phyloP scores from a whole-genome alignment of 2,329 filamentous ascomycete genomes.

The Dactylellina haptotyla region DNA sequence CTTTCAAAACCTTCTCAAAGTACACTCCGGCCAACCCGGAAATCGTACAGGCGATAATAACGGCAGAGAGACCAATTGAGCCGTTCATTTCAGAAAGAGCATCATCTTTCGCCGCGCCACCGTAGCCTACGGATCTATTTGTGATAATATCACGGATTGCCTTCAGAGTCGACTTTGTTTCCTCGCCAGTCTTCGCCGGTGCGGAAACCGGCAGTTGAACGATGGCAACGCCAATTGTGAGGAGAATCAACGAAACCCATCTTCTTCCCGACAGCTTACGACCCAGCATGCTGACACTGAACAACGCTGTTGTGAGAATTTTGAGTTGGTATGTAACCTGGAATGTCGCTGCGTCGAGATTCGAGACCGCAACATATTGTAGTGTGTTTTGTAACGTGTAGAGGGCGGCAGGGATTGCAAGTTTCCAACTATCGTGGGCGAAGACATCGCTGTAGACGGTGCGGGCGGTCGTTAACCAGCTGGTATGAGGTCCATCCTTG shows the following conservation, averaged over 20 bases:
- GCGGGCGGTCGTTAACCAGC: constrained; percentile 79
- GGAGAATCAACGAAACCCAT: constrained; percentile 81
- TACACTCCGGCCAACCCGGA: constrained; percentile 88
- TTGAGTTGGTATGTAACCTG: constrained; percentile 94
- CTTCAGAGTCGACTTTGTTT: constrained; percentile 78
- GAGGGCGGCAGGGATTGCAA: constrained; percentile 85
- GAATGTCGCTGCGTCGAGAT: constrained; percentile 90
- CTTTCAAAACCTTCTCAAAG: constrained; percentile 91
- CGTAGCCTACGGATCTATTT: constrained; percentile 63
- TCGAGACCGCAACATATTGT: constrained; percentile 90
- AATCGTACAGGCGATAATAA: constrained; percentile 78
- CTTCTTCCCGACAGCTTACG: constrained; percentile 75
- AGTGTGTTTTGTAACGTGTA: constrained; percentile 95
- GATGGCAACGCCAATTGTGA: constrained; percentile 83
- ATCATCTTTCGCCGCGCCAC: constrained; percentile 66
- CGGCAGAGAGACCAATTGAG: constrained; percentile 79
- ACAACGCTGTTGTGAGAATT: constrained; percentile 88
- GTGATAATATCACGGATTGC: constrained; percentile 76
- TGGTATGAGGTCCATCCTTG: constrained; percentile 68
- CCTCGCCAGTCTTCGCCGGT: constrained; percentile 65
- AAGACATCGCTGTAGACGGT: constrained; percentile 85
- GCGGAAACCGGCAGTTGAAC: constrained; percentile 77
- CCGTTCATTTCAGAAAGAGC: constrained; percentile 74
- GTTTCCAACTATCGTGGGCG: constrained; percentile 90
- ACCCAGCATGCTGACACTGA: constrained; percentile 81